Conservation (phyloP, 2,329 filamentous ascomycete species). For the Lachnellula suecica region DNA sequence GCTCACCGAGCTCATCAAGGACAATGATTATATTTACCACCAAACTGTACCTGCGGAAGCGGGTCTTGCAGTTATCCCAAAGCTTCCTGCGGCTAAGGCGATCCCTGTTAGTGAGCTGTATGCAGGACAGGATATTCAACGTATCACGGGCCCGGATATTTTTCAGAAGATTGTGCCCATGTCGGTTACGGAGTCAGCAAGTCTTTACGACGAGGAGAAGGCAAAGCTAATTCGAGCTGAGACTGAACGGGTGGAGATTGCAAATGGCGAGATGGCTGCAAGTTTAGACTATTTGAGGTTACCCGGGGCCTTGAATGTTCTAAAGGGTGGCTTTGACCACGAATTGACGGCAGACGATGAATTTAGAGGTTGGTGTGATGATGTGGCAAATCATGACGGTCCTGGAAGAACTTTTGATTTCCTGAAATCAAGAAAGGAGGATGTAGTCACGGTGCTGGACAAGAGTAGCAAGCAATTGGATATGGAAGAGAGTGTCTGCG, state of each 20-base stretch:
- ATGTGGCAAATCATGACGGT: conserved; percentile 81
- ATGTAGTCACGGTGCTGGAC: conserved; percentile 71
- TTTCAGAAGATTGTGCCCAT: conserved; percentile 97
- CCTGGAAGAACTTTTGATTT: conserved; percentile 78
- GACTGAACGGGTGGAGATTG: conserved; percentile 87
- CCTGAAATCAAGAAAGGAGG: conserved; percentile 74
- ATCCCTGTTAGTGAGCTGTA: conserved; percentile 97
- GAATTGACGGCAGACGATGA: conserved; percentile 86
- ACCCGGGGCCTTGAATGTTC: conserved; percentile 81
- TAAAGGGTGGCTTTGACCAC: conserved; percentile 91
- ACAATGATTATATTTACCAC: conserved; percentile 99
- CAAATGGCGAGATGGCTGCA: conserved; percentile 93
- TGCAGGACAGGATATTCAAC: conserved; percentile 93
- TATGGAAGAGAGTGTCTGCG: conserved; percentile 95
- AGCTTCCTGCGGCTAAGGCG: conserved; percentile 91
- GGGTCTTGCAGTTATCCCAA: conserved; percentile 76
- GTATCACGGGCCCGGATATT: conserved; percentile 94
- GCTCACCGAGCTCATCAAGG: conserved; percentile 73
- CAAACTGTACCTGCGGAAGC: conserved; percentile 86
- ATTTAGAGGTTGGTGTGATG: conserved; percentile 90
- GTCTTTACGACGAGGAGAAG: conserved; percentile 97
- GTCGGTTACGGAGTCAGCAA: conserved; percentile 93
- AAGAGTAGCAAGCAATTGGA: conserved; percentile 85
- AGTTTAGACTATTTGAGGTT: conserved; percentile 92
- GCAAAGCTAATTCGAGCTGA: conserved; percentile 93